Evolutionary conservation across 1,284 basidiomycete species (phyloP), one percentile per base, ranked within the genome.

Genomic region (Irpex rosettiformis): DNA sequence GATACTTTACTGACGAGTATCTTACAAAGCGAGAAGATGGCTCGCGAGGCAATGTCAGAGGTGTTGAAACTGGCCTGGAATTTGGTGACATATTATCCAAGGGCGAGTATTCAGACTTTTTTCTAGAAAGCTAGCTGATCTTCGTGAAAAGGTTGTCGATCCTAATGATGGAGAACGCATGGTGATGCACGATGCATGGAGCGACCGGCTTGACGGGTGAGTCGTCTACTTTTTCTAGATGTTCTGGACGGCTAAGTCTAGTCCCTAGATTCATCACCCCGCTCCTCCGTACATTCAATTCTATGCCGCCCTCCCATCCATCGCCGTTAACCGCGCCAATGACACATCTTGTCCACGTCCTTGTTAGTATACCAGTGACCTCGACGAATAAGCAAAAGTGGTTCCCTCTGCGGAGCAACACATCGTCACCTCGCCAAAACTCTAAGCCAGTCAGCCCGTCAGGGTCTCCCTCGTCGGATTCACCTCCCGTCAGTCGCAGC

Each of bases 11-110:
- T 74, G 6, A 72, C 67, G 37, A 73, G 72, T 48, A 75, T 88
- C 55, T 73, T 82, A 27, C 69, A 73, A 21, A 80, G 80, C 48
- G 70, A 78, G 10, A 79, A 79, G 60, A 82, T 84, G 73, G 78
- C 82, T 8, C 79, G 79, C 59, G 89, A 93, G 60, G 89, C 89
- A 3, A 81, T 86, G 79, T 81, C 81, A 1, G 91, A 93, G 70
- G 68, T 91, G 42, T 79, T 93, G 58, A 93, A 93, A 67, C 78
- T 92, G 55, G 76, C 80, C 5, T 93, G 91, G 72, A 93, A 93
- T 66, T 67, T 93, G 37, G 77, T 89, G 56, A 71, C 86, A 51
- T 87, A 92, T 68, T 93, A 86, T 67, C 83, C 84, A 0, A 82
- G 79, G 72, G 82, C 80, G 25, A 40, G 72, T 54, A 37, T 24